These are phyloP conservation scores for Takashimella koratensis DNA, from an alignment of 1,284 basidiomycete genomes.

Conservation along the genomic window DNA sequence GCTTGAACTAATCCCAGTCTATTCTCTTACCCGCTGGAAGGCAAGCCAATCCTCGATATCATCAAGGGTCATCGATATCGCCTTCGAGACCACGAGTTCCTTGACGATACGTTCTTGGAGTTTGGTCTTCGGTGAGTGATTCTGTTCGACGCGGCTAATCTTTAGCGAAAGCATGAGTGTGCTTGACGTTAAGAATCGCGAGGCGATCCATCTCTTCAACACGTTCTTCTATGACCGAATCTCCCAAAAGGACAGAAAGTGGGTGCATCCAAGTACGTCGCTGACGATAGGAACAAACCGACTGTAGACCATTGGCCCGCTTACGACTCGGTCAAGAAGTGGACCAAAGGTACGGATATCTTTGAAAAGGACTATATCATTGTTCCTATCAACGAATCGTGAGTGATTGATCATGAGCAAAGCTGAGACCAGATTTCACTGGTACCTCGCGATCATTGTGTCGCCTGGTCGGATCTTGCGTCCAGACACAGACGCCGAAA, in stretches of 20 bases:
- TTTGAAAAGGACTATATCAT: conserved; percentile 91
- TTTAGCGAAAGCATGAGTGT: not conserved
- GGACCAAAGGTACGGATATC: conserved; percentile 79
- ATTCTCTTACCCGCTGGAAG: conserved; percentile 66
- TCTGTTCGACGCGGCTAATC: conserved; percentile 3
- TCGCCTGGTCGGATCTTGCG: conserved; percentile 62
- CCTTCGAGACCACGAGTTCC: conserved; percentile 70
- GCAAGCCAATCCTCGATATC: conserved; percentile 69
- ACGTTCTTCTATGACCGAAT: conserved; percentile 97
- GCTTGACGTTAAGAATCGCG: conserved; percentile 55
- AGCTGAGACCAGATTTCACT: conserved; percentile 68
- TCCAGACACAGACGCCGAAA: conserved; percentile 15
- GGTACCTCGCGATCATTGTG: conserved; percentile 94
- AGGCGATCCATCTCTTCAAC: conserved; percentile 84
- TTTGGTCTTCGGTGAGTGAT: conserved; percentile 79
- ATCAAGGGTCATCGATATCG: conserved; percentile 72
- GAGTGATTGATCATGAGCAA: conserved; percentile 29
- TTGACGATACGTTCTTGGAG: conserved; percentile 95
- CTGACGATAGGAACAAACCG: conserved; percentile 15
- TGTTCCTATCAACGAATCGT: conserved; percentile 96
- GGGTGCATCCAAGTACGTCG: conserved; percentile 29
- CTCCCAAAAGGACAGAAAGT: conserved; percentile 61
- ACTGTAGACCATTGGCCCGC: conserved; percentile 51
- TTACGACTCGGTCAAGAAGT: conserved; percentile 83
- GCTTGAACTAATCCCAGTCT: conserved; percentile 54